These are phyloP conservation scores for Leccinum brunneo-olivaceum DNA, from an alignment of 1,284 basidiomycete genomes.

Conservation along the genomic window DNA sequence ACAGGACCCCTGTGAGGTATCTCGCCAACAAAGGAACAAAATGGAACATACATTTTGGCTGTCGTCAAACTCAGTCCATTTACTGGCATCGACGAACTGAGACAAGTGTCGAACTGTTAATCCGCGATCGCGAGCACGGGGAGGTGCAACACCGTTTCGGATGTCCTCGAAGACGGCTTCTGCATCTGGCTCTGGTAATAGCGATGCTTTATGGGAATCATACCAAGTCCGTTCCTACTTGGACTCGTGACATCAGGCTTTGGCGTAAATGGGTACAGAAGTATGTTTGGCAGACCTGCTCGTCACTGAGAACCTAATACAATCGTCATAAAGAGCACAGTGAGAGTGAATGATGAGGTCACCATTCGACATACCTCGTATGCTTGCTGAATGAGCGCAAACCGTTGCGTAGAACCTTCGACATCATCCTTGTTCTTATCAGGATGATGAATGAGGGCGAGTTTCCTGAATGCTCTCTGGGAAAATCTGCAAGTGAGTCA, in stretches of 20 bases:
- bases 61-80: conserved; percentile 72
- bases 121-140: conserved; percentile 72
- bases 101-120: conserved; percentile 77
- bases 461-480: conserved; percentile 75
- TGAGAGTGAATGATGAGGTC: neutral
- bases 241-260: conserved; percentile 20
- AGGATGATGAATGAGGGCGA: conserved; percentile 83
- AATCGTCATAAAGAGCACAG: neutral
- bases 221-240: conserved; percentile 97
- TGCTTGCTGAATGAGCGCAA: conserved; percentile 87
- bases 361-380: conserved; percentile 63
- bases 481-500: neutral
- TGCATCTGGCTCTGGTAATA: conserved; percentile 77
- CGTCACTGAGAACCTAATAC: conserved; percentile 83
- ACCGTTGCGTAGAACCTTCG: conserved; percentile 83
- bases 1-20: neutral
- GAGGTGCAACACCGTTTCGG: conserved; percentile 59
- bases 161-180: conserved; percentile 83
- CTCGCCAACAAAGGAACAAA: neutral
- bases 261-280: neutral
- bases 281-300: conserved; percentile 58
- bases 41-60: conserved; percentile 51
- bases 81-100: conserved; percentile 77
- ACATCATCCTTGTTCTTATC: conserved; percentile 83
- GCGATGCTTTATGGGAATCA: conserved; percentile 88